A percentile compares a stretch with the other conserved stretches of the same genome.
These are phyloP conservation scores for Pseudogymnoascus sp. DNA, from an alignment of 2,329 filamentous ascomycete species.

Conservation along the genomic window DNA sequence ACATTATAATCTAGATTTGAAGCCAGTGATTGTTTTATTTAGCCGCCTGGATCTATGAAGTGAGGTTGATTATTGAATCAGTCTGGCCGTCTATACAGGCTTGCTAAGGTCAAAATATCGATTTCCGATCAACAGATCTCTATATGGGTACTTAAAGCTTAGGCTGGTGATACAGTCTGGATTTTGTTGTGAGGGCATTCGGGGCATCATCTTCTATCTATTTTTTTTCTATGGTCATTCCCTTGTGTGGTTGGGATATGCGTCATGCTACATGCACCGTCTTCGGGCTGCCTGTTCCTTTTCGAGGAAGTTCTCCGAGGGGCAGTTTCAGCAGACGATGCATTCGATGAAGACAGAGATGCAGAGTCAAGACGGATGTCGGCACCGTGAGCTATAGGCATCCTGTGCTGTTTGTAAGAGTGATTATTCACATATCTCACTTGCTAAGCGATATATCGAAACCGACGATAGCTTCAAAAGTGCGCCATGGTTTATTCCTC, in stretches of 20 bases:
- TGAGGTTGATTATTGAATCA: slow-evolving; percentile 73
- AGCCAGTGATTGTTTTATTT: slow-evolving; percentile 68
- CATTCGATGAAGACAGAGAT: neutral
- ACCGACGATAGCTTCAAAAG: neutral
- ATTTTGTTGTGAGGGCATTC: slow-evolving; percentile 29
- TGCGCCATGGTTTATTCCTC: neutral
- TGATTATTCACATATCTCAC: neutral
- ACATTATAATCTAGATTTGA: slow-evolving; percentile 62
- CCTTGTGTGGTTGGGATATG: slow-evolving; percentile 75
- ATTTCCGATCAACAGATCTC: slow-evolving; percentile 94
- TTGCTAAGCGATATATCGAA: neutral
- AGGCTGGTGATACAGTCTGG: slow-evolving; percentile 49
- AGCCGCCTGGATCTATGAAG: slow-evolving; percentile 53
- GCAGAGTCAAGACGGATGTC: neutral
- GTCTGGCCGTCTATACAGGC: slow-evolving; percentile 81
- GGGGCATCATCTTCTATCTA: slow-evolving; percentile 88
- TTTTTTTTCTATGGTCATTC: too few species aligned
- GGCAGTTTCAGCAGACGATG: neutral
- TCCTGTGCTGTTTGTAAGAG: neutral
- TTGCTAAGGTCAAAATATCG: slow-evolving; percentile 62
- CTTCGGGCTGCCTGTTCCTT: neutral
- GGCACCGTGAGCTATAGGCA: neutral
- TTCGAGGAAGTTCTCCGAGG: neutral
- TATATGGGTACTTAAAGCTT: slow-evolving; percentile 60
- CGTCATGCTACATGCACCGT: neutral